Evolutionary conservation across 768 basidiomycete species (phyloP).

Genomic region (Mycena crocata): DNA sequence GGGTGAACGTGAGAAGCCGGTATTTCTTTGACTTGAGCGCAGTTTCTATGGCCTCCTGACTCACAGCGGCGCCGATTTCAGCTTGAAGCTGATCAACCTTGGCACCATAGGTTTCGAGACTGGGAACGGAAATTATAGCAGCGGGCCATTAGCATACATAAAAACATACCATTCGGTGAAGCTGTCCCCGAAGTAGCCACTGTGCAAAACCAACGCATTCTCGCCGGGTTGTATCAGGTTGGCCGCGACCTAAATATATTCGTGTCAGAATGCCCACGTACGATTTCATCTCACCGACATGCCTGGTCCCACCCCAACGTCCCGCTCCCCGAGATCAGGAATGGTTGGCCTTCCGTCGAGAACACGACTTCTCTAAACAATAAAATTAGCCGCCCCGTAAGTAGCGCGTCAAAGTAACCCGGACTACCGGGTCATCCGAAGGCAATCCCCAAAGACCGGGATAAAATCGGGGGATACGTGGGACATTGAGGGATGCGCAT

Average conservation of each 20-base stretch:
- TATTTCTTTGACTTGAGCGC: conserved; percentile 85
- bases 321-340: conserved; percentile 94
- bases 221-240: conserved; percentile 91
- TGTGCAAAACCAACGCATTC: conserved; percentile 84
- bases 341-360: conserved; percentile 85
- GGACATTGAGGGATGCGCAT: conserved; percentile 91
- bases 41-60: conserved; percentile 66
- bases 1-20: conserved; percentile 93
- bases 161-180: conserved; percentile 83
- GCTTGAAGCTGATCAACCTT: conserved; percentile 88
- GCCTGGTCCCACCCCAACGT: conserved; percentile 98
- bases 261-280: conserved; percentile 18
- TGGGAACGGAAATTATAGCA: conserved; percentile 40
- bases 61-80: conserved; percentile 82
- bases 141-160: neutral
- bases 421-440: conserved; percentile 82
- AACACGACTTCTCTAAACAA: conserved; percentile 78
- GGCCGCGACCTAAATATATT: conserved; percentile 72
- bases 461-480: conserved; percentile 93
- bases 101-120: conserved; percentile 90
- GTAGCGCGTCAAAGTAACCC: neutral
- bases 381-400: conserved; percentile 7
- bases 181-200: conserved; percentile 94
- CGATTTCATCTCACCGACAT: conserved; percentile 33
- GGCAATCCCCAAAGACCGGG: conserved; percentile 87